Conservation (phyloP, 768 basidiomycete genomes). For the Leccinum longicurvipes region DNA sequence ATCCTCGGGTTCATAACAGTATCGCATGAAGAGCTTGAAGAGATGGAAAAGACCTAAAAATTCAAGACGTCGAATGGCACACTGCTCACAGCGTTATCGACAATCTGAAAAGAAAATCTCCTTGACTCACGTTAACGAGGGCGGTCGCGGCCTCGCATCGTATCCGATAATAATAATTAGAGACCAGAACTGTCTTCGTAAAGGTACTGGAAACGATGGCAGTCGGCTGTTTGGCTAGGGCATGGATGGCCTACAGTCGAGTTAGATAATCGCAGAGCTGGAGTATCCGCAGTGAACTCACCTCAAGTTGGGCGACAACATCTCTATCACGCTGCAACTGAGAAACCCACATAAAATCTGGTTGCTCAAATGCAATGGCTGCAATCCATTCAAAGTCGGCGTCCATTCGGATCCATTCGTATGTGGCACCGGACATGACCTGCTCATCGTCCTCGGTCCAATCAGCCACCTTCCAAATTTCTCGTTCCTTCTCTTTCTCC, state of each 20-base stretch:
- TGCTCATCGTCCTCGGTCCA: conserved; percentile 98
- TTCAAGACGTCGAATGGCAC: conserved; percentile 77
- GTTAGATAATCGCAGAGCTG: conserved; percentile 6
- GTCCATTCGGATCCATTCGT: conserved; percentile 99
- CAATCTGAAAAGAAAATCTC: conserved; percentile 4
- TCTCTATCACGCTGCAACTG: conserved; percentile 94
- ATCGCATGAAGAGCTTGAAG: conserved; percentile 89
- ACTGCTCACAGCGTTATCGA: conserved; percentile 44
- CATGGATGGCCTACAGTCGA: conserved; percentile 79
- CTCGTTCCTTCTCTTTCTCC: conserved; percentile 92
- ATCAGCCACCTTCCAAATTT: conserved; percentile 95
- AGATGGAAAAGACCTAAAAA: conserved; percentile 93
- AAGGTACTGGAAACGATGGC: conserved; percentile 87
- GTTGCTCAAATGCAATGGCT: conserved; percentile 88
- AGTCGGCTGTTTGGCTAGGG: conserved; percentile 76
- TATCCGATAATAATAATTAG: conserved; percentile 94
- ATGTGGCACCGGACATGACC: conserved; percentile 91
- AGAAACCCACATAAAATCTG: conserved; percentile 98
- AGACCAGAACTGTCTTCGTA: conserved; percentile 90
- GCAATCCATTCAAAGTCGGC: conserved; percentile 99
- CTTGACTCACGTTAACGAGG: conserved; percentile 65
- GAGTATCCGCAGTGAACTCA: conserved; percentile 34
- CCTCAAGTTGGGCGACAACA: conserved; percentile 96
- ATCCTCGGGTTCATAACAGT: conserved; percentile 88
- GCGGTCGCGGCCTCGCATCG: conserved; percentile 92